Percentiles rank a stretch among this genome's conserved stretches.
These are phyloP conservation scores for Euryodendron excelsum DNA, from an alignment of 148 eudicot species.

Conservation along the genomic window DNA sequence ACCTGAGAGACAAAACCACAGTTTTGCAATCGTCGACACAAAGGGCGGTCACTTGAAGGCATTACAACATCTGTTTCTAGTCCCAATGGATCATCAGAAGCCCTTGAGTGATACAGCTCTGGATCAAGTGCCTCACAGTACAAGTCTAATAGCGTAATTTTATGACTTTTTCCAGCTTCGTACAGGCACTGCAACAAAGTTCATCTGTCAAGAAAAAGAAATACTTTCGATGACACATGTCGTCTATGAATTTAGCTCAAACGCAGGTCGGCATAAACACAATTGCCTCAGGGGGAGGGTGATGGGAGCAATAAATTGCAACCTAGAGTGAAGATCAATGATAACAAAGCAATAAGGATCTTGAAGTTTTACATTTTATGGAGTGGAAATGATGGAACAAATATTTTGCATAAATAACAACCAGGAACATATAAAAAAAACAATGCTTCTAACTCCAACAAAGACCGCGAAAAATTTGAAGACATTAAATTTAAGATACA, in stretches of 20 bases:
- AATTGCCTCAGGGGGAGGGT: background rate
- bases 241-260: background rate
- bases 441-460: background rate
- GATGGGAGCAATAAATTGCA: background rate
- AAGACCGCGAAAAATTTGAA: background rate
- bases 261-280: background rate
- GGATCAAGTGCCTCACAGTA: conserved; percentile 78
- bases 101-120: conserved; percentile 29
- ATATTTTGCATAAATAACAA: background rate
- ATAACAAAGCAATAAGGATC: conserved; percentile 5
- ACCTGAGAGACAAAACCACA: conserved; percentile 41
- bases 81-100: conserved; percentile 20
- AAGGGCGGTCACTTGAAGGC: conserved; percentile 26
- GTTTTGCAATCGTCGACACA: conserved; percentile 27
- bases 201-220: conserved; percentile 13
- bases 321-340: background rate
- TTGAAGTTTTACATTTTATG: background rate
- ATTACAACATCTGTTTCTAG: conserved; percentile 22
- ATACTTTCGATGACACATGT: background rate
- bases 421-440: background rate
- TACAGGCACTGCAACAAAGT: conserved; percentile 66
- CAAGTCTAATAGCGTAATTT: conserved; percentile 64
- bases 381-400: background rate
- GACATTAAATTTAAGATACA: background rate
- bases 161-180: conserved; percentile 67